Conservation (phyloP, 768 basidiomycete species). For the Tricholoma terreum region DNA sequence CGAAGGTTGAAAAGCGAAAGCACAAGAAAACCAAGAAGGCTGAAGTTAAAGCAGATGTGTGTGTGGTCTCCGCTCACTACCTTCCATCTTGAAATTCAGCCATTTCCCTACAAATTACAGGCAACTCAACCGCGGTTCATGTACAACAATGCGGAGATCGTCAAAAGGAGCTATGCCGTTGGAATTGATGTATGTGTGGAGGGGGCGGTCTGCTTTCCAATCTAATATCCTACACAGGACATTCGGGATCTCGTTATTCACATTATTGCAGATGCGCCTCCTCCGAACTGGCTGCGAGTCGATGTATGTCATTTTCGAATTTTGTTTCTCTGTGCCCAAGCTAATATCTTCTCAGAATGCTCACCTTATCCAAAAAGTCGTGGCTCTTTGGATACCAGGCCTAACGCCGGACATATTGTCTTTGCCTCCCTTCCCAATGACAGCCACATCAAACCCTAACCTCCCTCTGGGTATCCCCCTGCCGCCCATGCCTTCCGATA, state of each 20-base stretch:
- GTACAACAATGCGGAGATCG: constrained; percentile 76
- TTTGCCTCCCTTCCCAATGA: constrained; percentile 68
- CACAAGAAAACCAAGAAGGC: constrained; percentile 62
- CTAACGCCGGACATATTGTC: constrained; percentile 71
- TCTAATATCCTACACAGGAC: constrained; percentile 49
- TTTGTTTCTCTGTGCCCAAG: not conserved
- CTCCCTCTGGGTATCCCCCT: constrained; percentile 42
- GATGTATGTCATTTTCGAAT: constrained; percentile 50
- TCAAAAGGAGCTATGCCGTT: constrained; percentile 68
- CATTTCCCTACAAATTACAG: constrained; percentile 25
- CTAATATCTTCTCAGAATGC: constrained; percentile 52
- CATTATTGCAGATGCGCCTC: constrained; percentile 76
- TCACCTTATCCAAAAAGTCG: constrained; percentile 70
- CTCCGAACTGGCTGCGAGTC: constrained; percentile 82
- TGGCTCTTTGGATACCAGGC: constrained; percentile 83
- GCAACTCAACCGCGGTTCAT: constrained; percentile 69
- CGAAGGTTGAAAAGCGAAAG: constrained; percentile 69
- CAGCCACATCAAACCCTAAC: constrained; percentile 54
- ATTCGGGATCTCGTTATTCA: constrained; percentile 85
- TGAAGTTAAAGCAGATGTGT: constrained; percentile 59
- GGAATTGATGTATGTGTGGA: constrained; percentile 67
- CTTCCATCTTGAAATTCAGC: constrained; percentile 7
- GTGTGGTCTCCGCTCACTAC: constrained; percentile 27
- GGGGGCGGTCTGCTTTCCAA: not conserved
- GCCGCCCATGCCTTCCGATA: constrained; percentile 22